Percentiles rank a stretch among this genome's conserved stretches.
Conservation (phyloP, 352 stramenopile genomes). For the Plasmopara muralis region DNA sequence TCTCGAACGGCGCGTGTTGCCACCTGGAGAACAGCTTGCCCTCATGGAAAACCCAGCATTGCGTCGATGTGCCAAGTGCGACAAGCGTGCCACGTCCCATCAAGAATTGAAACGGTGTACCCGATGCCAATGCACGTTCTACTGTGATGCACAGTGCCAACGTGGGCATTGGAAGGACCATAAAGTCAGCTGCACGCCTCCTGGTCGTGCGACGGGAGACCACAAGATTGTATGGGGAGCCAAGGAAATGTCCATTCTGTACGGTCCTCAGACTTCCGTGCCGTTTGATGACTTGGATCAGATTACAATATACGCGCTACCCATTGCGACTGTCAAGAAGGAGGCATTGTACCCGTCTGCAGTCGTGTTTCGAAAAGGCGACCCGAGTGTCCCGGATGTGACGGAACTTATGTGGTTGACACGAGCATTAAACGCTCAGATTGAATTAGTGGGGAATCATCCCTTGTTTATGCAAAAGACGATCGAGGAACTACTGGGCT, state of each 20-base stretch:
- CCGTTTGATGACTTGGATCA: conserved; percentile 76
- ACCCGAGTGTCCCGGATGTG: conserved; percentile 51
- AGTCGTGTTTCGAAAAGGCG: conserved; percentile 67
- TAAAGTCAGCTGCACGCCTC: conserved; percentile 67
- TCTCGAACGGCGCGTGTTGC: conserved; percentile 67
- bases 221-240: conserved; percentile 66
- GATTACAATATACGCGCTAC: conserved; percentile 50
- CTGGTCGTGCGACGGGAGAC: conserved; percentile 24
- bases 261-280: conserved; percentile 53
- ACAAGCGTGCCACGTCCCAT: conserved; percentile 56
- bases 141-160: conserved; percentile 70
- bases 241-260: conserved; percentile 82
- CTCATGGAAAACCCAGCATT: conserved; percentile 66
- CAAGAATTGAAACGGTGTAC: conserved; percentile 75
- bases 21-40: conserved; percentile 54
- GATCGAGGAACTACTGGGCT: conserved; percentile 49
- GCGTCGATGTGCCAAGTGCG: conserved; percentile 65
- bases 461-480: conserved; percentile 66
- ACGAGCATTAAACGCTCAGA: conserved; percentile 53
- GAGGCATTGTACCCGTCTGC: conserved; percentile 59
- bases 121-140: conserved; percentile 80
- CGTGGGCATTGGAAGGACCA: conserved; percentile 78
- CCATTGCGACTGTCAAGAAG: conserved; percentile 37
- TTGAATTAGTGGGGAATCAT: conserved; percentile 59
- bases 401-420: conserved; percentile 68